Evolutionary conservation across 805 yeast genomes (phyloP), one percentile per base, ranked within the genome.

Genomic region (Blastobotrys muscicola): DNA sequence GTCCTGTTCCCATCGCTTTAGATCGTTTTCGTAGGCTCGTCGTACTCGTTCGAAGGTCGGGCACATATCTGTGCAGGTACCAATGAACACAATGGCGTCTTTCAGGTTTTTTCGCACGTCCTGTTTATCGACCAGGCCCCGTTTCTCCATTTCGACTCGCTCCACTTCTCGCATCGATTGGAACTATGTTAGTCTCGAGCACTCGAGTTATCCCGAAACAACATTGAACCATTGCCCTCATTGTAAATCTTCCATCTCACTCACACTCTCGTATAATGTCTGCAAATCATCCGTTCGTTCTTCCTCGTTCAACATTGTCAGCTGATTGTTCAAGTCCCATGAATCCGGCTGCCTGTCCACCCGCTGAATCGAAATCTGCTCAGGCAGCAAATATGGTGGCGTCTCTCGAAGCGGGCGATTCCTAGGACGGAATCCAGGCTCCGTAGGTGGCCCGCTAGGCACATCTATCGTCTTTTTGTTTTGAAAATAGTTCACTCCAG

Each of bases 61-160:
- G 61, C 98, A 92, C 97, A 90, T 92, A 48, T 86, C 95, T 36
- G 68, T 60, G 61, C 98, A 92, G 1, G 94, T 74, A 2, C 99
- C 99, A 46, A 76, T 75, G 57, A 92, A 92, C 2, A 72, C 61
- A 41, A 92, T 85, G 1, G 97, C 98, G 47, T 90, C 94, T 47
- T 76, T 79, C n/a, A 92, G 68, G 44, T 81, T 79, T 61, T 87
- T 86, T 35, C 86, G 76, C 0, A 75, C 76, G 50, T 86, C 87
- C 50, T 85, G 95, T 37, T 80, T 81, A 60, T 92, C 98, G 2
- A 92, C 96, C 3, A 86, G 65, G 1, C 94, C 94, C 45, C 77
- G 64, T 1, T 67, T 62, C 55, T 87, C 95, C 95, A 89, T 87
- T 44, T 76, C 70, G 36, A 64, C 64, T 45, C 97, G 69, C 62